phyloP scores from a whole-genome alignment of 768 basidiomycete genomes.

The Scleroderma citrinum region DNA sequence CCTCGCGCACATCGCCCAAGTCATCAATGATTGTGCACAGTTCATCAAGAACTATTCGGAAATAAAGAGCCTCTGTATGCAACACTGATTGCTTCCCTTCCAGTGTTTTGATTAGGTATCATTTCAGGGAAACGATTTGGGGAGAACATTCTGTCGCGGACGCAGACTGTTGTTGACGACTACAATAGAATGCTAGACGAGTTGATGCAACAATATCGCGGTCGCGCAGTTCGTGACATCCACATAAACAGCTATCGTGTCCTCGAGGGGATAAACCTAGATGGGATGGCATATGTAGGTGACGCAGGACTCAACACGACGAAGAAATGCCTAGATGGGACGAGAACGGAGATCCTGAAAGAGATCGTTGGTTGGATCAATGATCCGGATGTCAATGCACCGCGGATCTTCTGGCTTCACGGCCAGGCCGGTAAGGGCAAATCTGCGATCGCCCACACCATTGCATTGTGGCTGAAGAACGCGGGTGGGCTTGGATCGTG shows the following conservation, averaged over 20 bases:
- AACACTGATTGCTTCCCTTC: neutral
- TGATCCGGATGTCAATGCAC: neutral
- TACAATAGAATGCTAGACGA: neutral
- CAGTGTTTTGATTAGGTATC: neutral
- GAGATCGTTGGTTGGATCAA: constrained; percentile 11
- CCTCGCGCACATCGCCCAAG: constrained; percentile 5
- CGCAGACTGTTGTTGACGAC: neutral
- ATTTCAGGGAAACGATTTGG: neutral
- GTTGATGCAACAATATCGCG: neutral
- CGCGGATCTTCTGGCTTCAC: constrained; percentile 8
- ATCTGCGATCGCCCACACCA: too few relatives aligned
- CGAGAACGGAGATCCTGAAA: too few relatives aligned
- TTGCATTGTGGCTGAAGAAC: too few relatives aligned
- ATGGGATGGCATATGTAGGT: neutral
- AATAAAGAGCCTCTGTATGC: constrained; percentile 16
- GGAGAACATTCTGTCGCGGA: neutral
- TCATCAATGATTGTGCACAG: constrained; percentile 22
- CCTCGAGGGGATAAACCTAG: neutral
- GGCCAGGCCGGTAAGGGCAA: constrained; percentile 2
- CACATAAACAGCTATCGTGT: neutral
- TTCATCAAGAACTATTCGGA: constrained; percentile 24
- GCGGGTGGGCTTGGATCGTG: constrained; percentile 7
- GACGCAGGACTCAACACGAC: constrained; percentile 1
- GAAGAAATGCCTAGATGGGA: constrained; percentile 11
- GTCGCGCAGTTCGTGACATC: neutral